Evolutionary conservation across 306 rosid genomes (phyloP).

Genomic region (Sophora flavescens): DNA sequence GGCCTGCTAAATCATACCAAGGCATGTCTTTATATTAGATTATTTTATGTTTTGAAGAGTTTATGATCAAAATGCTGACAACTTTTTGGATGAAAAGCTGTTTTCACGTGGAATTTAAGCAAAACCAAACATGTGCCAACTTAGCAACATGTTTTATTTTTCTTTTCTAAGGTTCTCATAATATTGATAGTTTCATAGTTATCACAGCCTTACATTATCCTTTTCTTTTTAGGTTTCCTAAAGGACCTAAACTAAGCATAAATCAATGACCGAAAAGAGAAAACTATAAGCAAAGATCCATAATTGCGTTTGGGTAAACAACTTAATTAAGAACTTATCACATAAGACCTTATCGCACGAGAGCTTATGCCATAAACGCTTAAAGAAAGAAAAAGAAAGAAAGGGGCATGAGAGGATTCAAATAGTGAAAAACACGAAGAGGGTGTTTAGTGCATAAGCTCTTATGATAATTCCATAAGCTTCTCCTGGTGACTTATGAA

Average conservation of each 20-base stretch:
- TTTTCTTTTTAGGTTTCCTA: slow-evolving; percentile 10
- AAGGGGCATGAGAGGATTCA: no score
- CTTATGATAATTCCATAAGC: no score
- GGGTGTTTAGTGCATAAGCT: no score
- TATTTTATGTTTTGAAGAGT: slow-evolving; percentile 17
- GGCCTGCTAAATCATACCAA: slow-evolving; percentile 63
- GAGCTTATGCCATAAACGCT: no score
- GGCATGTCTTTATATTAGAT: slow-evolving; percentile 11
- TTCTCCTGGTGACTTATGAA: no score
- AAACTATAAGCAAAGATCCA: not conserved
- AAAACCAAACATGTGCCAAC: slow-evolving; percentile 31
- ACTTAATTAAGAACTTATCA: no score
- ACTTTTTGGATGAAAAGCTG: slow-evolving; percentile 12
- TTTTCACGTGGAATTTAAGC: not conserved
- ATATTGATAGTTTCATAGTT: not conserved
- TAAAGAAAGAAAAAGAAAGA: no score
- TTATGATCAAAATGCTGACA: slow-evolving; percentile 23
- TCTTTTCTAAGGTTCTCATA: slow-evolving; percentile 18
- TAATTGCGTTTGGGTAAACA: no score
- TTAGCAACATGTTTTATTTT: slow-evolving; percentile 25
- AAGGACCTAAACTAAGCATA: not conserved
- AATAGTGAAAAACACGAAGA: no score
- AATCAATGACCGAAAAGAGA: not conserved
- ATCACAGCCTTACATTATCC: slow-evolving; percentile 6
- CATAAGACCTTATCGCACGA: no score